phyloP scores from a whole-genome alignment of 257 asterid genomes.

The Jaltomata sinuosa region DNA sequence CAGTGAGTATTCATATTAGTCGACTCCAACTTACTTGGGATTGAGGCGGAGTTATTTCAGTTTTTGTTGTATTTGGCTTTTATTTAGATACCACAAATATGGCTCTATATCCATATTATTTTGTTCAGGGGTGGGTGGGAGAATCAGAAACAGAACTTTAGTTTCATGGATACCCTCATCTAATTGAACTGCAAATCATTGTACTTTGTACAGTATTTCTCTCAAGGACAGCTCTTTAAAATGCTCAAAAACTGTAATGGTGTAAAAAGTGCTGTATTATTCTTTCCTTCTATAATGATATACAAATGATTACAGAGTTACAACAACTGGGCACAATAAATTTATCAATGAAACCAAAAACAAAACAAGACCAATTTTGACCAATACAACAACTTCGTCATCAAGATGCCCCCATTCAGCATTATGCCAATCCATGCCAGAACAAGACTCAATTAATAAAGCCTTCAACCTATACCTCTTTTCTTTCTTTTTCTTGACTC shows the following conservation, averaged over 20 bases:
- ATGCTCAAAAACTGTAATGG: not conserved
- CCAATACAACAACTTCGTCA: slow-evolving; percentile 4
- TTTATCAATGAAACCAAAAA: not conserved
- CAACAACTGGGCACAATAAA: slow-evolving; percentile 7
- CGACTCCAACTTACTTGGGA: not conserved
- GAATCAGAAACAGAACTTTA: not conserved
- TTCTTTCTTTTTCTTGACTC: slow-evolving; percentile 12
- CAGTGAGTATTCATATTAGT: not conserved
- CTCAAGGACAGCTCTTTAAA: not conserved
- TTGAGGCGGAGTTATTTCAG: not conserved
- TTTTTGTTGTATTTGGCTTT: not conserved
- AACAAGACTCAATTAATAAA: slow-evolving; percentile 32
- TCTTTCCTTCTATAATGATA: not conserved
- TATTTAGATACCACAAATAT: no score
- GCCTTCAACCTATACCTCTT: slow-evolving; percentile 32
- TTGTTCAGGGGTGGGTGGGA: not conserved
- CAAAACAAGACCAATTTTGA: not conserved
- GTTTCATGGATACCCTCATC: not conserved
- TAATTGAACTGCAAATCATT: not conserved
- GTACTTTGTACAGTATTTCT: not conserved
- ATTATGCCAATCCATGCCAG: slow-evolving; percentile 22
- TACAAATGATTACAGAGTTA: slow-evolving; percentile 8
- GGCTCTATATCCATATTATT: no score
- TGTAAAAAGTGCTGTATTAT: not conserved
- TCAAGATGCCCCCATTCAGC: slow-evolving; percentile 1